Base-by-base conservation (phyloP, 306 rosid species). In the Prosopis cineraria region DNA sequence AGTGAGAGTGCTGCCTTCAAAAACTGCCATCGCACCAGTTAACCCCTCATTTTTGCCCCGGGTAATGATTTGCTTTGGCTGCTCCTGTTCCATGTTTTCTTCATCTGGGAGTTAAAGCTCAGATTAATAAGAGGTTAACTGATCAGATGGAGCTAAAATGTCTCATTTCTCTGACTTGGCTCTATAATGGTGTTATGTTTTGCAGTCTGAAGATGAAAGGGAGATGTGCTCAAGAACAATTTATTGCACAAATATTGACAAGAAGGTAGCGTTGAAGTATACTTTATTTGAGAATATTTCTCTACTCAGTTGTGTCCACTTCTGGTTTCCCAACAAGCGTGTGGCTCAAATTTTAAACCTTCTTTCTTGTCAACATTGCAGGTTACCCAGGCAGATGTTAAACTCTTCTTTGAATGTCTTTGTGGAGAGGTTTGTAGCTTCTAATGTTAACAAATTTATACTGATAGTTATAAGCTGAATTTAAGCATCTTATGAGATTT, bases 141-240 rank as follows among this genome's bases (percentile, higher is more conserved):
- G 68, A 65, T 47, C 12, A 5, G 59, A 40, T 59, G 64, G 53
- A 17, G 56, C 71, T 84, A 73, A 78, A 70, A 67, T 60, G 30
- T 52, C 31, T 80, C 41, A 30, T 47, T 58, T 70, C 72, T 52
- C 63, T 52, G 75, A 63, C 76, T 83, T 62, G 72, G 78, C 45
- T 77, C 79, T 76, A 41, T 39, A 33, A 9, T 31, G 83, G 36
- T 75, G 73, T 80, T 76, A 30, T 75, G 44, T 52, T 56, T 45
- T 64, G 63, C 84, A 91, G 98, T 96, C 98, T 66, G 91, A 91
- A 37, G 99, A 96, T 80, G 99, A 96, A 76, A 88, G 98, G 39
- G 99, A 96, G 93, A 96, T 96, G 99, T 96, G 99, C 86, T 93
- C 98, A 64, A 87, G 99, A 79, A 95, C 98, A 40, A 95, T 95